A percentile compares a stretch with the other conserved stretches of the same genome.
Conservation (phyloP, 148 eudicot species). For the Arbutus unedo region DNA sequence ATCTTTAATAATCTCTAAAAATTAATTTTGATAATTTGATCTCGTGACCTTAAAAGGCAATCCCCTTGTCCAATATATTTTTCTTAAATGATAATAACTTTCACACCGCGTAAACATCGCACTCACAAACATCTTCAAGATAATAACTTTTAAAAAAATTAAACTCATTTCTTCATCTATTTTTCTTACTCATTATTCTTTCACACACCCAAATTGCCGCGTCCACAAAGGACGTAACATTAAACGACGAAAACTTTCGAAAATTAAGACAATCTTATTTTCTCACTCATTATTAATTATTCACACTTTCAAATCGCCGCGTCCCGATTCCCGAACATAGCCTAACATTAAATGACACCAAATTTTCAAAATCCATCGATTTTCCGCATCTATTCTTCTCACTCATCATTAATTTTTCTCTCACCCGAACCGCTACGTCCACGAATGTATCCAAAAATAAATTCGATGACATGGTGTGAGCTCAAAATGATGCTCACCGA, state of each 20-base stretch:
- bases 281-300: neutral
- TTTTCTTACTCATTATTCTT: neutral
- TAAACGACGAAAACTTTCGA: neutral
- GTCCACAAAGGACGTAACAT: neutral
- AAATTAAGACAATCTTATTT: neutral
- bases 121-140: no score
- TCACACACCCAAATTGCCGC: neutral
- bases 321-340: neutral
- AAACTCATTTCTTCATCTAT: no score
- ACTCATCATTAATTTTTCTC: neutral
- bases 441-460: neutral
- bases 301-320: neutral
- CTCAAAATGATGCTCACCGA: no score
- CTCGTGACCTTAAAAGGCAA: no score
- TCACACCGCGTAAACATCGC: no score
- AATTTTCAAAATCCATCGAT: neutral
- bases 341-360: neutral
- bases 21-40: no score
- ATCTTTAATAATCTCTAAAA: no score
- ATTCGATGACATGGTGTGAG: no score
- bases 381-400: conserved; percentile 8
- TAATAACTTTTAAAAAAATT: no score
- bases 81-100: no score
- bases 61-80: no score
- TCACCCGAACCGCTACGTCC: neutral